Percentiles rank a stretch among this genome's conserved stretches.
phyloP scores from a whole-genome alignment of 331 rosid species.

The Cydonia oblonga region DNA sequence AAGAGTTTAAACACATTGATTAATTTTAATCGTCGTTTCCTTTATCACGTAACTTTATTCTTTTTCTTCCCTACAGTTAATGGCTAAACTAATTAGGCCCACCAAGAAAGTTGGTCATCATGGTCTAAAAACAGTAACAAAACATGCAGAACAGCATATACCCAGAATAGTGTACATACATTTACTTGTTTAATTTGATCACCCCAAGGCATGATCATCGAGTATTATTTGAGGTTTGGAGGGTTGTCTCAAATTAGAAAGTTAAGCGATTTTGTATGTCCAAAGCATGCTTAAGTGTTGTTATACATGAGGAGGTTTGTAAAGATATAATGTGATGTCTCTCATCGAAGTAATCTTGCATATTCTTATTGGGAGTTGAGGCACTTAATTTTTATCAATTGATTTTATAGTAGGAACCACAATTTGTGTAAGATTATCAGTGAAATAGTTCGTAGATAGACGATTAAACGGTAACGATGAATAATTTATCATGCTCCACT shows the following conservation, averaged over 20 bases:
- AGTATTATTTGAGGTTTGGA: background rate
- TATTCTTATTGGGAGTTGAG: background rate
- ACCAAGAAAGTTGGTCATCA: background rate
- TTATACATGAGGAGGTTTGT: accelerated
- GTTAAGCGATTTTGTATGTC: background rate
- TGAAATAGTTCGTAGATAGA: background rate
- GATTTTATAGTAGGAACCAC: too few species aligned
- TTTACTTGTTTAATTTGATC: background rate
- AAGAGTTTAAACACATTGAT: background rate
- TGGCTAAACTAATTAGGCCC: background rate
- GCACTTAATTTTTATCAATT: too few species aligned
- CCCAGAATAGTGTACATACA: background rate
- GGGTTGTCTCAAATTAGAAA: background rate
- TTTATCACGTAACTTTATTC: background rate
- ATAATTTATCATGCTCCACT: background rate
- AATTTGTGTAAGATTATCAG: background rate
- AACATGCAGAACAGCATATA: background rate
- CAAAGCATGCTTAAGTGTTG: background rate
- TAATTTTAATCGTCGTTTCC: background rate
- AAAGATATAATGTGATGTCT: background rate
- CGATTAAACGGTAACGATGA: background rate
- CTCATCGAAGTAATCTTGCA: background rate
- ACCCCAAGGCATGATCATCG: background rate
- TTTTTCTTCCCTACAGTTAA: background rate
- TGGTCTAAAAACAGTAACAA: background rate